Percentiles rank a stretch among this genome's conserved stretches.
Evolutionary conservation across 1,139 yeast genomes (phyloP).

Genomic region (Debaryomyces sp.): DNA sequence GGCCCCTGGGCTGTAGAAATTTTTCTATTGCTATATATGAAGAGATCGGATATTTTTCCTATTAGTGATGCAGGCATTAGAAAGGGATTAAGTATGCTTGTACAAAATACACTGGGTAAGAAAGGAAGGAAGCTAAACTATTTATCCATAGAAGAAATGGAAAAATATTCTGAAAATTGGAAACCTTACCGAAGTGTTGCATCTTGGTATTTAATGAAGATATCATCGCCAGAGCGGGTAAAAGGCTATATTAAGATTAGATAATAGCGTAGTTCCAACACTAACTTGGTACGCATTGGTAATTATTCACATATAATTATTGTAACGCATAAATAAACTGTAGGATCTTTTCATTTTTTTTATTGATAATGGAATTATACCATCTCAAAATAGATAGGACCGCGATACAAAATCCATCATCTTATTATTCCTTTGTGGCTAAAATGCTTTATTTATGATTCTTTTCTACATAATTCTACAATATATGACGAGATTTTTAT

Average conservation of each 20-base stretch:
- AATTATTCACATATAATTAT: no score
- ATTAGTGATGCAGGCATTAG: slow-evolving; percentile 4
- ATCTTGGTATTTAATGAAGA: slow-evolving; percentile 3
- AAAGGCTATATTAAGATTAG: not conserved
- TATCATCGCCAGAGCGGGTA: slow-evolving; percentile 1
- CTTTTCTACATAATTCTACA: no score
- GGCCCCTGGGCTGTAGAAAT: slow-evolving; percentile 4
- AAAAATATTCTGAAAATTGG: slow-evolving; percentile 1
- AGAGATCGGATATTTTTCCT: slow-evolving; percentile 3
- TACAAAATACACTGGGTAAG: not conserved
- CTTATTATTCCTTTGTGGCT: no score
- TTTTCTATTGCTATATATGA: slow-evolving; percentile 1
- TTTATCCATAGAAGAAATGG: slow-evolving; percentile 2
- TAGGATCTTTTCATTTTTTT: no score
- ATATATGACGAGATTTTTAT: no score
- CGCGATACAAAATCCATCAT: no score
- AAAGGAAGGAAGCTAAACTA: not conserved
- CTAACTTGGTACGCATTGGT: not conserved
- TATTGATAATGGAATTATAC: no score
- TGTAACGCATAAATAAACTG: no score
- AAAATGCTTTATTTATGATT: no score
- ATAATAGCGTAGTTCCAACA: not conserved
- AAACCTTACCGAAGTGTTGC: slow-evolving; percentile 5
- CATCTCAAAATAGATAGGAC: no score
- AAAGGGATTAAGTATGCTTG: not conserved